Evolutionary conservation across 352 stramenopile species (phyloP).

Genomic region (Pythium rhizo-oryzae): DNA sequence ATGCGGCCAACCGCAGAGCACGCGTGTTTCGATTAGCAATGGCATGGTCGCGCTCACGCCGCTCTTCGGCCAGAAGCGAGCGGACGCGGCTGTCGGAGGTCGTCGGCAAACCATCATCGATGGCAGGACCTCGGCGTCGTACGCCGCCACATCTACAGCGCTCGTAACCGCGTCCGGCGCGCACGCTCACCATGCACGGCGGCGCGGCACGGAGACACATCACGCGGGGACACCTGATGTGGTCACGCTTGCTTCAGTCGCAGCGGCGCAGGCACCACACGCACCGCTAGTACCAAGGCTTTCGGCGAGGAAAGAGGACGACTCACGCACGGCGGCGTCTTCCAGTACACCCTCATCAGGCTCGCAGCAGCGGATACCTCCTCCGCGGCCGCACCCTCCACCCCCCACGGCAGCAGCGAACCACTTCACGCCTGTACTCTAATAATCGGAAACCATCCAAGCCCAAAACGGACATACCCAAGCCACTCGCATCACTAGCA

Average conservation of each 20-base stretch:
- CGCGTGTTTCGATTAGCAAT: slow-evolving; percentile 36
- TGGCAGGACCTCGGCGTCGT: slow-evolving; percentile 4
- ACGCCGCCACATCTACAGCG: background rate
- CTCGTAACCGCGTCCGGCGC: background rate
- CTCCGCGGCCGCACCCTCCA: slow-evolving; percentile 2
- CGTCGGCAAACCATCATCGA: slow-evolving; percentile 28
- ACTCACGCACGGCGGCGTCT: slow-evolving; percentile 14
- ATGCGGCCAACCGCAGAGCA: background rate
- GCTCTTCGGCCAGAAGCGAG: slow-evolving; percentile 15
- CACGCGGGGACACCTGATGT: background rate
- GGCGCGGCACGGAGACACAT: background rate
- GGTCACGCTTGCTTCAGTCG: too few species aligned
- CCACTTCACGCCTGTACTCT: slow-evolving; percentile 25
- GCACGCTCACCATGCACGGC: slow-evolving; percentile 3
- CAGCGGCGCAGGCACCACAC: background rate
- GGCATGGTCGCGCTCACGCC: slow-evolving; percentile 41
- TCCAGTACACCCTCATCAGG: background rate
- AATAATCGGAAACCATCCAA: background rate
- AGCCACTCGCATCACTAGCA: background rate
- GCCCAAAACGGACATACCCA: background rate
- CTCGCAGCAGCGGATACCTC: slow-evolving; percentile 26
- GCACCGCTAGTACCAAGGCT: background rate
- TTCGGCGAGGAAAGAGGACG: slow-evolving; percentile 33
- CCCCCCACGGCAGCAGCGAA: background rate
- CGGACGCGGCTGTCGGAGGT: background rate